Evolutionary conservation across 805 yeast species (phyloP).

Genomic region (Kodamaea neixiangensis): DNA sequence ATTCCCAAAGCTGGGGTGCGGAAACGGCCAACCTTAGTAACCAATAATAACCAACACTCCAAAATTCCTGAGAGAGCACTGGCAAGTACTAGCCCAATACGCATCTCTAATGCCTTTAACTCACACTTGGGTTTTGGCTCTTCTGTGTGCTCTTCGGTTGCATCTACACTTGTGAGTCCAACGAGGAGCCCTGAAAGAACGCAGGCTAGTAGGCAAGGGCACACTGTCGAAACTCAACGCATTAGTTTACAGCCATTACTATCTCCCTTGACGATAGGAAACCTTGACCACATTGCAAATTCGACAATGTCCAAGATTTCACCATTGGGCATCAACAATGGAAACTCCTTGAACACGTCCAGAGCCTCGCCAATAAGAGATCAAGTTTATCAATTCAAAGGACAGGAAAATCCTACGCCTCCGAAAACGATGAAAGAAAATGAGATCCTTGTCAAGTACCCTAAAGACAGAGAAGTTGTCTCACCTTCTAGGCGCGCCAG

Average conservation of each 20-base stretch:
- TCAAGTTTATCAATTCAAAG: neutral
- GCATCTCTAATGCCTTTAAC: slow-evolving; percentile 1
- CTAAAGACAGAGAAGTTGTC: neutral
- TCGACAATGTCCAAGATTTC: neutral
- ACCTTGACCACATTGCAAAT: slow-evolving; percentile 1
- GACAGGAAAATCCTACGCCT: slow-evolving; percentile 2
- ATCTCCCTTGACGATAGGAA: neutral
- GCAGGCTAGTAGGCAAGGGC: neutral
- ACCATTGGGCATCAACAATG: neutral
- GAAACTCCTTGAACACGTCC: neutral
- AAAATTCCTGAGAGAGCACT: neutral
- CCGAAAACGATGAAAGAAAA: neutral
- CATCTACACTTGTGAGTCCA: slow-evolving; percentile 2
- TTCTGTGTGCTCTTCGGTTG: neutral
- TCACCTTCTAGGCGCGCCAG: slow-evolving; percentile 17
- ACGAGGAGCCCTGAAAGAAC: neutral
- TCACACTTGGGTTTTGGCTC: slow-evolving; percentile 1
- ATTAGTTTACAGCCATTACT: slow-evolving; percentile 3
- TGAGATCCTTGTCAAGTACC: neutral
- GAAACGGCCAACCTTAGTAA: neutral
- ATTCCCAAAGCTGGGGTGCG: neutral
- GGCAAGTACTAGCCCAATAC: neutral
- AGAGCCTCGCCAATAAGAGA: neutral
- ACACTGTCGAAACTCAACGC: slow-evolving; percentile 3
- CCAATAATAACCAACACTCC: neutral